Conservation (phyloP, 192 early-diverging fungal species). For the Backusella luteola region DNA sequence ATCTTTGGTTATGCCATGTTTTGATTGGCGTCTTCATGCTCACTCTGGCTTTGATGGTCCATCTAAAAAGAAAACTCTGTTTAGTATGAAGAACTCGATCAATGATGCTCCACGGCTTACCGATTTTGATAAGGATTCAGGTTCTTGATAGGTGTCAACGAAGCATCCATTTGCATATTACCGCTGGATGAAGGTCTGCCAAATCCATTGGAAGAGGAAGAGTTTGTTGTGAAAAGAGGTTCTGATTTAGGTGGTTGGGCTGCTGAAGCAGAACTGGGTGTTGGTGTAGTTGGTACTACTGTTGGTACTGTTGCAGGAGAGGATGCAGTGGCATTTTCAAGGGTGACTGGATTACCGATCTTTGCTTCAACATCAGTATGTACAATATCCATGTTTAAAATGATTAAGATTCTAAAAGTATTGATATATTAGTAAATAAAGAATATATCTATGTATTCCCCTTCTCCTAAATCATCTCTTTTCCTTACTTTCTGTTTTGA, state of each 20-base stretch:
- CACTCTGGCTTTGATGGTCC: conserved; percentile 93
- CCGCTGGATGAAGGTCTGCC: conserved; percentile 1
- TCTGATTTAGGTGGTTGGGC: conserved; percentile 19
- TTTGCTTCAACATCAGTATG: conserved; percentile 22
- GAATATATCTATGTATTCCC: background rate
- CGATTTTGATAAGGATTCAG: conserved; percentile 90
- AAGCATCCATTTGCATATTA: conserved; percentile 21
- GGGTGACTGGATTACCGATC: conserved; percentile 9
- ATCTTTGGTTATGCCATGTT: conserved; percentile 73
- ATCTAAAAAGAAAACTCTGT: conserved; percentile 45
- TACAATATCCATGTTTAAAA: conserved; percentile 49
- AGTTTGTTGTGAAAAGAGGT: conserved; percentile 39
- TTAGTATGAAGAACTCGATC: background rate
- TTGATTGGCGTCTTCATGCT: conserved; percentile 82
- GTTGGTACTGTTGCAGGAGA: background rate
- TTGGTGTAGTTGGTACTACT: background rate
- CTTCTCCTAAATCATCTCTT: background rate
- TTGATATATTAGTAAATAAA: background rate
- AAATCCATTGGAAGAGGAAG: conserved; percentile 28
- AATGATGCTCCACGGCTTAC: conserved; percentile 28
- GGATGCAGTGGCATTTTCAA: background rate
- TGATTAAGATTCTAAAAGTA: conserved; percentile 29
- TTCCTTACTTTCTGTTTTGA: conserved; percentile 45
- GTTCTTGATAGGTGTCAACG: conserved; percentile 62
- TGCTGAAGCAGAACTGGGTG: conserved; percentile 13